Evolutionary conservation across 495 filamentous ascomycete genomes (phyloP).

Genomic region (Gamarada debralockiae): DNA sequence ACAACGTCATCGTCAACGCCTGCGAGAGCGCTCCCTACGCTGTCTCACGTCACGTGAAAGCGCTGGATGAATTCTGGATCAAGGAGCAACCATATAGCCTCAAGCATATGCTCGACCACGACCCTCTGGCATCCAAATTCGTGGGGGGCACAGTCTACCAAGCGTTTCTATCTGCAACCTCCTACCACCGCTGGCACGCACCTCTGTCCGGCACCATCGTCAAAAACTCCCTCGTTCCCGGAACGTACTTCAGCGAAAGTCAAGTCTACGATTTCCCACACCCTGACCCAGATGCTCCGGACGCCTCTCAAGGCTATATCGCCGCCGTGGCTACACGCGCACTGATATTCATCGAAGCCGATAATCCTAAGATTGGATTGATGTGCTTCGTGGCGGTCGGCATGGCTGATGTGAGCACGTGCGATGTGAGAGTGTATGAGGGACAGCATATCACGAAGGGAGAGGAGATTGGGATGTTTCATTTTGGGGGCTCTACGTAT

Average conservation of each 20-base stretch:
- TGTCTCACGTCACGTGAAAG: slow-evolving; percentile 33
- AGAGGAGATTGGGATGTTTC: slow-evolving; percentile 66
- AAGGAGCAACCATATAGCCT: slow-evolving; percentile 66
- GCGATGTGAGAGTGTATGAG: slow-evolving; percentile 58
- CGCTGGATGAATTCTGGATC: slow-evolving; percentile 60
- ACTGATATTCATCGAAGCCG: slow-evolving; percentile 65
- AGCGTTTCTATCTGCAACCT: slow-evolving; percentile 58
- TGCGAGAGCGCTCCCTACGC: slow-evolving; percentile 62
- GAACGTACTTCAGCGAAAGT: slow-evolving; percentile 68
- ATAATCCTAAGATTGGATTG: slow-evolving; percentile 60
- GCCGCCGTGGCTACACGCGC: slow-evolving; percentile 55
- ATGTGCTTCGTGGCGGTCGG: slow-evolving; percentile 64
- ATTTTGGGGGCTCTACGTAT: slow-evolving; percentile 66
- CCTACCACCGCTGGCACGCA: slow-evolving; percentile 69
- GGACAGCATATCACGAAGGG: slow-evolving; percentile 62
- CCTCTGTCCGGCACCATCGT: slow-evolving; percentile 57
- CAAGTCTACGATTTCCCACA: slow-evolving; percentile 45
- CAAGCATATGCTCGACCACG: slow-evolving; percentile 56
- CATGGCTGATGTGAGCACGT: slow-evolving; percentile 69
- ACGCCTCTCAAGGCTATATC: slow-evolving; percentile 55
- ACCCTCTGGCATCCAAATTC: slow-evolving; percentile 48
- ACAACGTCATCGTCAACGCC: slow-evolving; percentile 52
- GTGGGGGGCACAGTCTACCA: slow-evolving; percentile 63
- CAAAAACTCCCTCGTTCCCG: slow-evolving; percentile 50
- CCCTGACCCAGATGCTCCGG: slow-evolving; percentile 24